Evolutionary conservation across 1,139 yeast genomes (phyloP).

Genomic region (Magnusiomyces ingens): DNA sequence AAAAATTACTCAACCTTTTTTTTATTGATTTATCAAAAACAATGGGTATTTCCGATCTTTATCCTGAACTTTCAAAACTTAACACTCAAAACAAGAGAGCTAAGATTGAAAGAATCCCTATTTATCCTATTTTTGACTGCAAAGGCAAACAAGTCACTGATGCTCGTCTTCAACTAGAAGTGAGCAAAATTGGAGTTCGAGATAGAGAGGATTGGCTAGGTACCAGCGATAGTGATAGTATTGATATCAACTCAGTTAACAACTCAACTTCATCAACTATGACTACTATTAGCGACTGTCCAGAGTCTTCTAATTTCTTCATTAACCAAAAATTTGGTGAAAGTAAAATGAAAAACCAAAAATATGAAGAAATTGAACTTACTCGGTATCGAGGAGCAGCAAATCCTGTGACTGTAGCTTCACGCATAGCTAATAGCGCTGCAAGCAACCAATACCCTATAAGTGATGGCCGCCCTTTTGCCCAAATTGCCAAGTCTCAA

Average conservation of each 20-base stretch:
- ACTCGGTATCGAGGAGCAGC: not conserved
- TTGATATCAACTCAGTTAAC: not conserved
- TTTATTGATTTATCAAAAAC: too few species aligned
- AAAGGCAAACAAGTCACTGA: not conserved
- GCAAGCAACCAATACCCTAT: not conserved
- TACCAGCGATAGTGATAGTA: not conserved
- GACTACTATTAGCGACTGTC: not conserved
- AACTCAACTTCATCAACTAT: not conserved
- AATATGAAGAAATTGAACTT: not conserved
- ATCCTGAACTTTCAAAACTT: too few species aligned
- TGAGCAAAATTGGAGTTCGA: not conserved
- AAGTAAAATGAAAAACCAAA: not conserved
- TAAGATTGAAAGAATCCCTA: not conserved
- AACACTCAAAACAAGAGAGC: too few species aligned
- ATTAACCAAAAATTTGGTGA: not conserved
- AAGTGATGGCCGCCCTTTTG: not conserved
- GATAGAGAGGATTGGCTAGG: not conserved
- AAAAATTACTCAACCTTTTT: too few species aligned
- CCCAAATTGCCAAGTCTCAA: not conserved
- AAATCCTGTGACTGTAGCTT: not conserved
- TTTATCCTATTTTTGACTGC: not conserved
- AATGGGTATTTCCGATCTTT: too few species aligned
- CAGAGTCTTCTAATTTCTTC: not conserved
- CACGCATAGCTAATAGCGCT: too few species aligned
- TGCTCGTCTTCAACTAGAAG: not conserved